Base-by-base conservation (phyloP, 768 basidiomycete genomes). In the Coprinellus micaceus region DNA sequence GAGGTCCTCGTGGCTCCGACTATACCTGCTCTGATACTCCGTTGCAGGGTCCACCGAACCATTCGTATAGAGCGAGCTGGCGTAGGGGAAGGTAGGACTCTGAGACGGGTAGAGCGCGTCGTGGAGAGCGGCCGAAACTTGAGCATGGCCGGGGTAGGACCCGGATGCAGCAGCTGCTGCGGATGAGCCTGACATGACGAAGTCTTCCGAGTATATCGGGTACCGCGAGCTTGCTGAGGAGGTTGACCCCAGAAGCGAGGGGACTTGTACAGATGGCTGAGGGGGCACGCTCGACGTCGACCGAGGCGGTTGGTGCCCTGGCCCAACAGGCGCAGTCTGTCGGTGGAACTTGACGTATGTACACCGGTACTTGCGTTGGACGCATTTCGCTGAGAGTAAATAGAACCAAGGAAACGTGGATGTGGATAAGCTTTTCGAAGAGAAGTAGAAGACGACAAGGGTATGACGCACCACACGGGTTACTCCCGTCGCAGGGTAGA, bases 331-430 rank as follows among this genome's bases (percentile, higher is more conserved):
- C 0, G 88, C 88, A 0, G 89, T 91, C 65, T 90, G 89, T 13
- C 88, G 83, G 64, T 89, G 88, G 64, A 88, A 90, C 64, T 91
- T 89, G 68, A 90, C 84, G 61, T 83, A 91, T 0, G 89, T 91
- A 70, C 89, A 91, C 3, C 85, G 78, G 53, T 73, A 78, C 67
- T 88, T 89, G 54, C 86, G 82, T 52, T 85, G 77, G 1, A 82
- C 63, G 63, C 90, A 91, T 80, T 90, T 91, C 15, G 84, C 89
- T 90, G 40, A 15, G n/a, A 21, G n/a, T 65, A 15, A n/a, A 30
- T 47, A 49, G 15, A 26, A 28, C 21, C 50, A 36, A 50, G 43
- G 51, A 30, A 61, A 58, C 15, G 15, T 19, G 5, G 5, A 21
- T 43, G n/a, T 43, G 36, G 9, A 17, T 17, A 37, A 37, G 36